Base-by-base conservation (phyloP, 2,329 filamentous ascomycete genomes). In the Lasiodiplodia sp. region DNA sequence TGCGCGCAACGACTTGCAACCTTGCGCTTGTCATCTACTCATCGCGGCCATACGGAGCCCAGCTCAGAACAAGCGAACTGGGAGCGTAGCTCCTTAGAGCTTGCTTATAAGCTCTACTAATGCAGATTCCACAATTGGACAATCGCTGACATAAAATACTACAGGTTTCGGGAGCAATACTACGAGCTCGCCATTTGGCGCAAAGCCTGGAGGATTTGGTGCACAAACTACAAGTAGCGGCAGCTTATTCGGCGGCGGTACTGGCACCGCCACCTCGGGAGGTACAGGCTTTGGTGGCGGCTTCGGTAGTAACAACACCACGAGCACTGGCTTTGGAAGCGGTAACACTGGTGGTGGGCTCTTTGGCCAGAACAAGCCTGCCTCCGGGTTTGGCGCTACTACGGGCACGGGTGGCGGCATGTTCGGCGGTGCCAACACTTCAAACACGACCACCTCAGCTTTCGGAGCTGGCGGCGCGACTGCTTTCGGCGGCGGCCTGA, bases 331-430 rank as follows among this genome's bases (percentile, higher is more conserved):
- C 16, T 70, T 70, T 47, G 69, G 69, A 25, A 44, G 60, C 14
- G 57, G 63, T 67, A 77, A 75, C 72, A 75, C 76, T 67, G 75
- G 76, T 69, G 77, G 81, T 68, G 76, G 75, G n/a, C 63, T 78
- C 49, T 72, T 80, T 69, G 82, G 81, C 56, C 72, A 73, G 56
- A 72, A 74, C 44, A 84, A 89, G 75, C 84, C 87, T 51, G 81
- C 86, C 16, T 88, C 88, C 57, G 76, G 83, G 47, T 75, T 83
- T n/a, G 73, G 79, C 10, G 31, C 31, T 10, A 79, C 82, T 12
- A 72, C 74, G 8, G 62, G 53, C 21, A 69, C 67, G 8, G n/a
- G n/a, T n/a, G 69, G 70, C 28, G 73, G 74, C 18, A 71, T 80
- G 28, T 81, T 82, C 68, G 76, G 77, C n/a, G 73, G 75, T 18